A percentile compares a stretch with the other conserved stretches of the same genome.
phyloP scores from a whole-genome alignment of 169 alveolate genomes.

The Eimeria falciformis region DNA sequence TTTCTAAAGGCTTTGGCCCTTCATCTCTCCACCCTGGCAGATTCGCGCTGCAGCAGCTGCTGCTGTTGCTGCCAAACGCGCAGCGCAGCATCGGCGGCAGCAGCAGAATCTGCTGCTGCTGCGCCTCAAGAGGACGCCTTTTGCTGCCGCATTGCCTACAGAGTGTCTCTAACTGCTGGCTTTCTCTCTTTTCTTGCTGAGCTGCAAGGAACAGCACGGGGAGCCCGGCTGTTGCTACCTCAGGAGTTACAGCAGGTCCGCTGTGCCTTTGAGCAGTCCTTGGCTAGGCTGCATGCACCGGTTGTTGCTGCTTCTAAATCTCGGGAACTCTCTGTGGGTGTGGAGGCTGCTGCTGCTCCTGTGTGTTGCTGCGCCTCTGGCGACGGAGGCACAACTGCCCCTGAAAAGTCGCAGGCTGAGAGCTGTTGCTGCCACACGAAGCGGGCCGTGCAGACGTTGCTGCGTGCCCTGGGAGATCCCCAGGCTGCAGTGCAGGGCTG shows the following conservation, averaged over 20 bases:
- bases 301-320: background rate
- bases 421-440: background rate
- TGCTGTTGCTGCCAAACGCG: conserved; percentile 41
- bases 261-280: background rate
- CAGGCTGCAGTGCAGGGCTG: background rate
- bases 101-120: background rate
- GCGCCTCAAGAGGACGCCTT: background rate
- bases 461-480: conserved; percentile 18
- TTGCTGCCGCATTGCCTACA: conserved; percentile 14
- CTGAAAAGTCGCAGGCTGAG: background rate
- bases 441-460: conserved; percentile 11
- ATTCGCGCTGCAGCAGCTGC: conserved; percentile 20
- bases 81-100: background rate
- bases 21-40: conserved; percentile 7
- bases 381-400: too few relatives aligned
- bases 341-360: conserved; percentile 5
- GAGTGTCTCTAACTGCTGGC: conserved; percentile 14
- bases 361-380: too few relatives aligned
- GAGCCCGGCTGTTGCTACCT: conserved; percentile 18
- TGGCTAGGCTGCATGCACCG: conserved; percentile 8
- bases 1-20: background rate
- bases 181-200: background rate
- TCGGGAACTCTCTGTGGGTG: background rate
- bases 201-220: conserved; percentile 40
- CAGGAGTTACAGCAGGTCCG: conserved; percentile 14